These are phyloP conservation scores for Halenospora varia DNA, from an alignment of 495 filamentous ascomycete genomes.

Conservation along the genomic window DNA sequence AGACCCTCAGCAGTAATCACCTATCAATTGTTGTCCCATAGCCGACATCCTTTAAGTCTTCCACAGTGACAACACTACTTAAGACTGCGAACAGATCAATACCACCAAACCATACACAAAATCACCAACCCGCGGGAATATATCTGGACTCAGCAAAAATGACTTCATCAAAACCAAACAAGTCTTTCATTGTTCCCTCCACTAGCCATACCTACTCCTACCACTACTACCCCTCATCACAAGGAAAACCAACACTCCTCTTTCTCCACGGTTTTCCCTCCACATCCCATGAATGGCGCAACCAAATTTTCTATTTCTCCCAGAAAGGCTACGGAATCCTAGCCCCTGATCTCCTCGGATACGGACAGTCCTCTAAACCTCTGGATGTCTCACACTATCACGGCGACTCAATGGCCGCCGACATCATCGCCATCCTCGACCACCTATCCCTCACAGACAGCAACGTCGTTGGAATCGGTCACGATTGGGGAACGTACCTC, in stretches of 20 bases:
- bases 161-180: too few relatives aligned
- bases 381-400: constrained; percentile 28
- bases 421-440: constrained; percentile 37
- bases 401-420: constrained; percentile 29
- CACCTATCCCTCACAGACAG: constrained; percentile 8
- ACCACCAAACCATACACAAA: too few relatives aligned
- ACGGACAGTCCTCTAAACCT: constrained; percentile 41
- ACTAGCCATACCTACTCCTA: constrained; percentile 14
- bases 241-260: constrained; percentile 30
- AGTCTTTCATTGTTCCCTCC: constrained; percentile 3
- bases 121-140: too few relatives aligned
- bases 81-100: too few relatives aligned
- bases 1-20: too few relatives aligned
- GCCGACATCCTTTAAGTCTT: too few relatives aligned
- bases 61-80: not conserved
- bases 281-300: constrained; percentile 40
- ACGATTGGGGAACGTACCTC: constrained; percentile 28
- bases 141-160: too few relatives aligned
- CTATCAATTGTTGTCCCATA: too few relatives aligned
- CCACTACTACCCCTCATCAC: constrained; percentile 8
- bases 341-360: constrained; percentile 46
- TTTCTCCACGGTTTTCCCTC: constrained; percentile 43
- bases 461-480: constrained; percentile 26
- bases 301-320: constrained; percentile 34
- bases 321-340: constrained; percentile 39